Percentiles rank a stretch among this genome's conserved stretches.
Evolutionary conservation across 495 filamentous ascomycete genomes (phyloP).

Genomic region (Hypoxylon lienhwacheense): DNA sequence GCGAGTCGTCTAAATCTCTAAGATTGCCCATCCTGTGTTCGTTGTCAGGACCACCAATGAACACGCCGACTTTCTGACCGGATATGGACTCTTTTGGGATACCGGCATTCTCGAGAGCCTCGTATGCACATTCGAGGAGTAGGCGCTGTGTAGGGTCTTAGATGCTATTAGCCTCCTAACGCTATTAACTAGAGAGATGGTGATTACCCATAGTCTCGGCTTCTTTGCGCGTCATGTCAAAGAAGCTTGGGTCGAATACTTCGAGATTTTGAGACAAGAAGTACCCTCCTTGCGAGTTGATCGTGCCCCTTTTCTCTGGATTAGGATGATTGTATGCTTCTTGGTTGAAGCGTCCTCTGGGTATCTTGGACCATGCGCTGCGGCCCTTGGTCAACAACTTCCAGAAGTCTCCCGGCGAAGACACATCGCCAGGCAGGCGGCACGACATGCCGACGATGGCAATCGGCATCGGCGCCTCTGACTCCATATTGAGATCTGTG

Average conservation of each 20-base stretch:
- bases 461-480: conserved; percentile 38
- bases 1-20: conserved; percentile 46
- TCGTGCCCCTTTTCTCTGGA: conserved; percentile 45
- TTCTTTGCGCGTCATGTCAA: conserved; percentile 53
- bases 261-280: conserved; percentile 56
- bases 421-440: conserved; percentile 52
- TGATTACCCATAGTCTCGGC: conserved; percentile 48
- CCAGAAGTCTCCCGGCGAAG: conserved; percentile 48
- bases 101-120: conserved; percentile 57
- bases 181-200: not conserved
- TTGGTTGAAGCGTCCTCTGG: conserved; percentile 64
- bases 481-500: conserved; percentile 22
- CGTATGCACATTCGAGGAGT: conserved; percentile 58
- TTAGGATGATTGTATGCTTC: conserved; percentile 70
- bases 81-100: conserved; percentile 48
- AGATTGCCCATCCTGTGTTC: conserved; percentile 44
- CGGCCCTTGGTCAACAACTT: conserved; percentile 46
- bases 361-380: conserved; percentile 53
- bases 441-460: conserved; percentile 53
- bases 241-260: conserved; percentile 57
- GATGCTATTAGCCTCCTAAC: conserved; percentile 1
- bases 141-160: conserved; percentile 59
- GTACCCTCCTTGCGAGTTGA: conserved; percentile 54
- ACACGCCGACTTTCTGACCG: conserved; percentile 51
- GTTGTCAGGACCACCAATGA: conserved; percentile 46